Conservation (phyloP, 345 rosid species). For the Anastatica hierochuntica region DNA sequence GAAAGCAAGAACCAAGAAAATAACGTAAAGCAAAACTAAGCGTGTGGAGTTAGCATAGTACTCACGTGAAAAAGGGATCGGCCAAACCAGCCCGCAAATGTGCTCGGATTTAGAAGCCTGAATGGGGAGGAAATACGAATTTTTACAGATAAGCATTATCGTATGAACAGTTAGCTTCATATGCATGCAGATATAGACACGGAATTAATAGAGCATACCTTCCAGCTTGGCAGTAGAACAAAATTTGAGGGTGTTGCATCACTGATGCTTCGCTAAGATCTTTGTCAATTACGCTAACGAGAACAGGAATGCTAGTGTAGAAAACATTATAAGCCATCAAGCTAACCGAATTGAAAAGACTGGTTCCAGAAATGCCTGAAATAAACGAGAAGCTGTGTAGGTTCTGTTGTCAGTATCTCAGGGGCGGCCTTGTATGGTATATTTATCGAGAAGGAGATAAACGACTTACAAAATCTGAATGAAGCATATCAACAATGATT, state of each 20-base stretch:
- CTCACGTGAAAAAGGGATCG: constrained; percentile 91
- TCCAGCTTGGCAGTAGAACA: constrained; percentile 98
- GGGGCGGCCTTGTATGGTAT: background rate
- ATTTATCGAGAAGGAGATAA: background rate
- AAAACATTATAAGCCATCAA: constrained; percentile 98
- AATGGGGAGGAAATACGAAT: background rate
- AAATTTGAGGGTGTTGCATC: constrained; percentile 97
- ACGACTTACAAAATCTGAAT: constrained; percentile 93
- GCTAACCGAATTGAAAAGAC: constrained; percentile 96
- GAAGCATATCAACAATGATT: constrained; percentile 85
- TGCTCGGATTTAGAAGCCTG: constrained; percentile 98
- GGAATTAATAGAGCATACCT: constrained; percentile 37
- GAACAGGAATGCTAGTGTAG: constrained; percentile 92
- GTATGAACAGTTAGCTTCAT: background rate
- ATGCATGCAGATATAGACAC: background rate
- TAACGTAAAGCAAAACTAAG: background rate
- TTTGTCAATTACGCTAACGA: constrained; percentile 89
- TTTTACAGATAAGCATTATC: background rate
- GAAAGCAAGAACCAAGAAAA: too few relatives aligned
- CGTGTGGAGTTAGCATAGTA: constrained; percentile 4
- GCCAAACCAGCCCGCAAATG: constrained; percentile 99
- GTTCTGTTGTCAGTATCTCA: constrained; percentile 33
- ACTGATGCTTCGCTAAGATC: constrained; percentile 88
- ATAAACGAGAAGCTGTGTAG: constrained; percentile 83
- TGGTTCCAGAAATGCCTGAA: constrained; percentile 98